These are phyloP conservation scores for Xylaria sp. DNA, from an alignment of 2,329 filamentous ascomycete species.

Conservation along the genomic window DNA sequence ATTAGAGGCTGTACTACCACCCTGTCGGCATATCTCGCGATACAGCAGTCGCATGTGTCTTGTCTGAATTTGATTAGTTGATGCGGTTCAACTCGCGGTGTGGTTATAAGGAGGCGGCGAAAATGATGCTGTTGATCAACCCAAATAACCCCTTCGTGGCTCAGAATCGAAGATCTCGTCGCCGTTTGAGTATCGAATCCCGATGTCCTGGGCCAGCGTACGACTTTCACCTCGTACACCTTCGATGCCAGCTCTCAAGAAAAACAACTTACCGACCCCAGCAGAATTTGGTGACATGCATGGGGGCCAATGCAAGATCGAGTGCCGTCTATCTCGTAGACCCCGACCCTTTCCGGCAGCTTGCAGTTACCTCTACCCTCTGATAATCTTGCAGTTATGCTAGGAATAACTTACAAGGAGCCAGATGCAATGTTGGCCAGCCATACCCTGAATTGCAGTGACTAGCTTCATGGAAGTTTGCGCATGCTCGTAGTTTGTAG, in stretches of 20 bases:
- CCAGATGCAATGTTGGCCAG: neutral
- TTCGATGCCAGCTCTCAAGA: neutral
- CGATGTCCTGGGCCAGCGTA: slow-evolving; percentile 12
- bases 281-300: slow-evolving; percentile 18
- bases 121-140: neutral
- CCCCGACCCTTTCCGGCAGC: slow-evolving; percentile 24
- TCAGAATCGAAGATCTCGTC: neutral
- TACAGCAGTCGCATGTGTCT: slow-evolving; percentile 12
- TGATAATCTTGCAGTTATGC: slow-evolving; percentile 13
- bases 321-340: slow-evolving; percentile 24
- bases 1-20: slow-evolving; percentile 25
- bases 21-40: slow-evolving; percentile 5
- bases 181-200: neutral
- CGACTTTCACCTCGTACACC: slow-evolving; percentile 12
- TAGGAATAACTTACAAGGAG: slow-evolving; percentile 3
- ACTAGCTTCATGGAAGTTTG: neutral
- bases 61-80: slow-evolving; percentile 18
- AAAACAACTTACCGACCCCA: neutral
- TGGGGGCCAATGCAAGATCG: slow-evolving; percentile 30
- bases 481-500: neutral
- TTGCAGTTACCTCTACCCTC: slow-evolving; percentile 4
- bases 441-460: slow-evolving; percentile 3
- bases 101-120: neutral
- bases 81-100: neutral
- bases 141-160: neutral